A percentile compares a stretch with the other conserved stretches of the same genome.
phyloP scores from a whole-genome alignment of 1,139 yeast species.

The Sugiyamaella pinicola region DNA sequence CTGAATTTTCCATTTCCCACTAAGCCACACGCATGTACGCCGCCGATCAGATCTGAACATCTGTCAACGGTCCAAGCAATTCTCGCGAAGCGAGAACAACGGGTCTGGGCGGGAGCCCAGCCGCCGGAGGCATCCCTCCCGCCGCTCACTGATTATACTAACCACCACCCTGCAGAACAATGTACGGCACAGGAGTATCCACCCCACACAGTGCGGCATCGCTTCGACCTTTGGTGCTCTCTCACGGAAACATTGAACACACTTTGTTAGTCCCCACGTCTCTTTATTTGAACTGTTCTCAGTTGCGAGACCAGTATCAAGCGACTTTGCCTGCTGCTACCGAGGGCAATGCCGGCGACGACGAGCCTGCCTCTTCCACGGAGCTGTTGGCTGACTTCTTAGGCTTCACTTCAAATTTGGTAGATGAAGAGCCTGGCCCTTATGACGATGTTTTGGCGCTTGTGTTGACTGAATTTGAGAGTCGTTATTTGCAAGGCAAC shows the following conservation, averaged over 20 bases:
- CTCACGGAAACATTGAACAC: constrained; percentile 87
- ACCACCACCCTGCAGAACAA: constrained; percentile 6
- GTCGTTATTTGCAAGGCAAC: constrained; percentile 68
- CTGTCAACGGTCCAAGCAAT: neutral
- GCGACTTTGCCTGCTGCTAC: constrained; percentile 75
- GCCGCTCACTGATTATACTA: neutral
- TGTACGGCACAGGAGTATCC: constrained; percentile 45
- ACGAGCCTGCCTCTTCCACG: constrained; percentile 85
- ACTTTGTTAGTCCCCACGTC: constrained; percentile 84
- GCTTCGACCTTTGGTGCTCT: constrained; percentile 75
- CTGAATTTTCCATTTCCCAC: constrained; percentile 2
- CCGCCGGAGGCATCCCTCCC: neutral
- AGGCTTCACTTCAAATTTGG: constrained; percentile 71
- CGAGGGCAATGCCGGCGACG: constrained; percentile 82
- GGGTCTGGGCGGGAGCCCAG: neutral
- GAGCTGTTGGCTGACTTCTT: constrained; percentile 84
- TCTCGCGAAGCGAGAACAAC: neutral
- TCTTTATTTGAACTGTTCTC: constrained; percentile 77
- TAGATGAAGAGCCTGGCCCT: constrained; percentile 55
- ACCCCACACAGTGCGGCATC: constrained; percentile 52
- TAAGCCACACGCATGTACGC: neutral
- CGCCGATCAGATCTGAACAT: too few relatives aligned
- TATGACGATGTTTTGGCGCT: constrained; percentile 69
- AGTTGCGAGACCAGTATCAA: constrained; percentile 81
- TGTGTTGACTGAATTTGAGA: constrained; percentile 79